phyloP scores from a whole-genome alignment of 2,329 filamentous ascomycete species.

The Colletotrichum camelliae region DNA sequence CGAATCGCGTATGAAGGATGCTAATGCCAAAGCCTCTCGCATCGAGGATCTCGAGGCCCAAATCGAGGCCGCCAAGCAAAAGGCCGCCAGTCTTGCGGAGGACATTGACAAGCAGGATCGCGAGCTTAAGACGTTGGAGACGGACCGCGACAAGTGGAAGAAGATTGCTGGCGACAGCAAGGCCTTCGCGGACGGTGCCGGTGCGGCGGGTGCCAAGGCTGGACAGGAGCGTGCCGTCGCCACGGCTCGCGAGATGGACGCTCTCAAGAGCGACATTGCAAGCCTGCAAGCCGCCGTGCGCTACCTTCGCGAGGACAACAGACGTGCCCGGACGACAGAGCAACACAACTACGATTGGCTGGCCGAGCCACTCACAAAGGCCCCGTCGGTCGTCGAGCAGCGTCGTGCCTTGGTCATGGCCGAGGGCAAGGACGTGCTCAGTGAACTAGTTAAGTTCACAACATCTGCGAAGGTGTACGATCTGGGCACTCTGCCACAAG shows the following conservation, averaged over 20 bases:
- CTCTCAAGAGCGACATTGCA: conserved; percentile 71
- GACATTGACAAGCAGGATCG: conserved; percentile 72
- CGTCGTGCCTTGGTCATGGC: conserved; percentile 57
- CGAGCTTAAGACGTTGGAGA: conserved; percentile 68
- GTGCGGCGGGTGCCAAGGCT: conserved; percentile 56
- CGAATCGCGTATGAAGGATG: conserved; percentile 85
- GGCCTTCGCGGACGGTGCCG: conserved; percentile 56
- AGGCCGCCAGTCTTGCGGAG: conserved; percentile 60
- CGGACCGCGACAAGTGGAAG: conserved; percentile 74
- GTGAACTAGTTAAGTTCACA: conserved; percentile 68
- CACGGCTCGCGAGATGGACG: conserved; percentile 75
- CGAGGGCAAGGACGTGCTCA: conserved; percentile 69
- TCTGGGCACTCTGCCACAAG: conserved; percentile 59
- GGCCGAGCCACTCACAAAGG: conserved; percentile 62
- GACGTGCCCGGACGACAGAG: conserved; percentile 63
- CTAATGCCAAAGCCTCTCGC: conserved; percentile 75
- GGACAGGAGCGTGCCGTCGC: conserved; percentile 72
- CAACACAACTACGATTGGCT: conserved; percentile 66
- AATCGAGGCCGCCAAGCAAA: conserved; percentile 58
- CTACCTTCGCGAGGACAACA: conserved; percentile 72
- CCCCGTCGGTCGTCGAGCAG: conserved; percentile 50
- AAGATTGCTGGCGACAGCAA: conserved; percentile 69
- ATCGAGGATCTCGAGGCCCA: conserved; percentile 69
- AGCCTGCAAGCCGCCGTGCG: conserved; percentile 69
- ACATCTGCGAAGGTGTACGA: conserved; percentile 63